phyloP scores from a whole-genome alignment of 129 eudicot genomes.

The Erigeron canadensis region DNA sequence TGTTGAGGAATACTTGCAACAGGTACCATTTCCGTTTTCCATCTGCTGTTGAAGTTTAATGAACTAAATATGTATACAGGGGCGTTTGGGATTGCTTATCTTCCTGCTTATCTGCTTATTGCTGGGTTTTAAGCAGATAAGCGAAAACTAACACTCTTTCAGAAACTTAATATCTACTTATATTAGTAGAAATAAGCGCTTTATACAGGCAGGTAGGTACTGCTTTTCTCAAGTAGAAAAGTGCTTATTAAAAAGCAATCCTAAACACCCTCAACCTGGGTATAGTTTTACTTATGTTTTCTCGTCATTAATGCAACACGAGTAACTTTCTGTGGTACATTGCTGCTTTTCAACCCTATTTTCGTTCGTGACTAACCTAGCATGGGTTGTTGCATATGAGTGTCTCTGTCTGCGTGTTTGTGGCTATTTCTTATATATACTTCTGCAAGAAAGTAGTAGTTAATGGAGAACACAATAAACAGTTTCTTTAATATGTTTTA shows the following conservation, averaged over 20 bases:
- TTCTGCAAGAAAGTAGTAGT: background rate
- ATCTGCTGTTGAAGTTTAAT: background rate
- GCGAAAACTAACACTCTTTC: background rate
- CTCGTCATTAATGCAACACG: background rate
- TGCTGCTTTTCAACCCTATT: background rate
- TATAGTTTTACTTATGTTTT: background rate
- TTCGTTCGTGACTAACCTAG: slow-evolving; percentile 7
- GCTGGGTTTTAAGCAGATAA: background rate
- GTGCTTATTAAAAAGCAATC: too few species aligned
- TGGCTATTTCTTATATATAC: background rate
- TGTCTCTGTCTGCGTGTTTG: background rate
- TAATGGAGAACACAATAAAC: background rate
- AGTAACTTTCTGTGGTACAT: background rate
- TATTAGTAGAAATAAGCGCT: too few species aligned
- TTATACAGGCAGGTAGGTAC: too few species aligned
- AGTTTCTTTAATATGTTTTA: background rate
- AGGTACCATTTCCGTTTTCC: slow-evolving; percentile 47
- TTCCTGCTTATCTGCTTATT: too few species aligned
- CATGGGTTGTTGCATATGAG: background rate
- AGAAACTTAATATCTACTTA: too few species aligned
- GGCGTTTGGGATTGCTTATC: too few species aligned
- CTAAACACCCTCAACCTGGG: too few species aligned
- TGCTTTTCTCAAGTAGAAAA: too few species aligned
- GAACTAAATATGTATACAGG: background rate
- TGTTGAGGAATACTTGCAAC: slow-evolving; percentile 91